Conservation (phyloP, 768 basidiomycete genomes). For the Lactarius indigo region DNA sequence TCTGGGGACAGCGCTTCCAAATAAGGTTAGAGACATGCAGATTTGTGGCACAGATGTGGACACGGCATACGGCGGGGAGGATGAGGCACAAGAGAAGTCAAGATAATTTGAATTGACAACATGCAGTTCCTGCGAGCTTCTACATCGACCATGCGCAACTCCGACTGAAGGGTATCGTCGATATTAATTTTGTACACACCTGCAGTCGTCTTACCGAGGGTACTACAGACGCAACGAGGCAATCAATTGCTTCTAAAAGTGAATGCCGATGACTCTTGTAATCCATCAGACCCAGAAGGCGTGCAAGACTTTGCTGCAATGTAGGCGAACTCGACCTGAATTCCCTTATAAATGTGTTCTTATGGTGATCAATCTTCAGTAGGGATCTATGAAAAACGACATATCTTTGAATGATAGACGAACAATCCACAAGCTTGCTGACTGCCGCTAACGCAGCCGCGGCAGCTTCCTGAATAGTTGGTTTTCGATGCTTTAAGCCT, state of each 20-base stretch:
- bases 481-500: constrained; percentile 64
- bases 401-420: constrained; percentile 66
- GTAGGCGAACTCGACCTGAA: constrained; percentile 47
- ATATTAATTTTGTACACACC: constrained; percentile 14
- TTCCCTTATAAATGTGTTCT: constrained; percentile 59
- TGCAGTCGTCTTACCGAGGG: constrained; percentile 44
- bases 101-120: constrained; percentile 46
- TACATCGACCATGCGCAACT: constrained; percentile 41
- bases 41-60: background rate
- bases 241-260: constrained; percentile 50
- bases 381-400: constrained; percentile 35
- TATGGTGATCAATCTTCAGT: constrained; percentile 14
- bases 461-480: constrained; percentile 70
- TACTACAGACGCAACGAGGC: constrained; percentile 55
- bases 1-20: constrained; percentile 7
- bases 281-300: constrained; percentile 63
- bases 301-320: constrained; percentile 71
- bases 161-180: constrained; percentile 32
- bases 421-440: constrained; percentile 66
- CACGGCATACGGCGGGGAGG: constrained; percentile 44
- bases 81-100: constrained; percentile 42
- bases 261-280: constrained; percentile 56
- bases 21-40: background rate
- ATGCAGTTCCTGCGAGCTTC: constrained; percentile 60
- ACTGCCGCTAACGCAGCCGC: constrained; percentile 65